Evolutionary conservation across 371 early-diverging fungal species (phyloP).

Genomic region (Capillidium heterosporum): DNA sequence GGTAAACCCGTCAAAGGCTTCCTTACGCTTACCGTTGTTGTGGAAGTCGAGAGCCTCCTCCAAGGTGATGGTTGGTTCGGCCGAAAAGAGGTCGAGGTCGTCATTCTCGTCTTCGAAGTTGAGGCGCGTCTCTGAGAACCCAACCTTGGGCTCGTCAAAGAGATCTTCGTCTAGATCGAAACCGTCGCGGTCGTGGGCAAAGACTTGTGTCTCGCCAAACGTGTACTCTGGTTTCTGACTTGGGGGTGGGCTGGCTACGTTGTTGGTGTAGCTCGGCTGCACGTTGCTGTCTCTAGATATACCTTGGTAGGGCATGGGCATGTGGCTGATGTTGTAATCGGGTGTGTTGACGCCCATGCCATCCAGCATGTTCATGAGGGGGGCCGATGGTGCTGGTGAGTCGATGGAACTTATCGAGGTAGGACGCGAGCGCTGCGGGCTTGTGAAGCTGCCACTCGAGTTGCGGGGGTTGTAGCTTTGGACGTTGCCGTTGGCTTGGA

Average conservation of each 20-base stretch:
- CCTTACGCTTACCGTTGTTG: neutral
- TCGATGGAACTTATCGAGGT: neutral
- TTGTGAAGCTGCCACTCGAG: no score
- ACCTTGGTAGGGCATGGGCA: neutral
- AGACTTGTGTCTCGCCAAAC: no score
- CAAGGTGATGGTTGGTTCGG: neutral
- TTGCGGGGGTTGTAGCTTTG: neutral
- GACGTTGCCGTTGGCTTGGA: neutral
- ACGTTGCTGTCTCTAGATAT: no score
- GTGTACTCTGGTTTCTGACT: neutral
- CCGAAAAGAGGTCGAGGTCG: neutral
- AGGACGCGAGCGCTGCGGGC: neutral
- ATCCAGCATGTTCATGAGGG: neutral
- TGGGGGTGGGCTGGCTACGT: neutral
- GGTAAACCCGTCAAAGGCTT: neutral
- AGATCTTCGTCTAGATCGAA: neutral
- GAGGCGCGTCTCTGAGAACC: neutral
- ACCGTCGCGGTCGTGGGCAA: neutral
- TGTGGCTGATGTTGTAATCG: neutral
- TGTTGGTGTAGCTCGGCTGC: neutral
- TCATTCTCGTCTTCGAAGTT: neutral
- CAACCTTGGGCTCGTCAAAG: neutral
- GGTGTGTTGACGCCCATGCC: no score
- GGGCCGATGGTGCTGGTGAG: neutral
- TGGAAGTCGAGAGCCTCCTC: conserved; percentile 4